Conservation (phyloP, 2,329 filamentous ascomycete genomes). For the Purpureocillium lavendulum region DNA sequence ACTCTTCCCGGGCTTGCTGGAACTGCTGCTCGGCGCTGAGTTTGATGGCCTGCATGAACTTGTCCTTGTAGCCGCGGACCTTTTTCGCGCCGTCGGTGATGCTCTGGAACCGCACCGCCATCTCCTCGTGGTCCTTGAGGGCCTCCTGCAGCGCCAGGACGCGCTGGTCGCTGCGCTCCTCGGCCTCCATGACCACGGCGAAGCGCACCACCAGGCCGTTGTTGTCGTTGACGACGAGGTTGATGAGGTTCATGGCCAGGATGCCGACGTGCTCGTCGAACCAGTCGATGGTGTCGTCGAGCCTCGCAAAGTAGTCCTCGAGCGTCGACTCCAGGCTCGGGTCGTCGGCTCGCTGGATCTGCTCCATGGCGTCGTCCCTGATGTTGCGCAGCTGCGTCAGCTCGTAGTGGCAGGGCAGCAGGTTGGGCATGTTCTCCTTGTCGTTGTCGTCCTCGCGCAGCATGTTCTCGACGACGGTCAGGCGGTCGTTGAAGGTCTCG, state of each 20-base stretch:
- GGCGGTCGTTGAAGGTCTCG: slow-evolving; percentile 73
- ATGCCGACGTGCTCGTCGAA: slow-evolving; percentile 93
- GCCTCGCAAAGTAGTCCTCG: slow-evolving; percentile 77
- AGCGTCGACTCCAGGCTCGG: slow-evolving; percentile 70
- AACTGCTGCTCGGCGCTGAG: slow-evolving; percentile 68
- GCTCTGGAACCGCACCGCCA: slow-evolving; percentile 87
- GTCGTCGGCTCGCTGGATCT: slow-evolving; percentile 75
- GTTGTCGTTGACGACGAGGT: slow-evolving; percentile 77
- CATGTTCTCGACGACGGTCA: slow-evolving; percentile 69
- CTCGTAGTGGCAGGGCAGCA: slow-evolving; percentile 84
- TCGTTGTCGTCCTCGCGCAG: slow-evolving; percentile 78
- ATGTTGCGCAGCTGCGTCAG: slow-evolving; percentile 89
- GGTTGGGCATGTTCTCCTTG: slow-evolving; percentile 82
- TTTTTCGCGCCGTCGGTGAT: slow-evolving; percentile 91
- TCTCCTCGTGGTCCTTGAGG: slow-evolving; percentile 89
- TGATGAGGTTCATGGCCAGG: slow-evolving; percentile 83
- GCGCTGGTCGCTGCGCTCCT: slow-evolving; percentile 92
- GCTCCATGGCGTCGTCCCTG: slow-evolving; percentile 90
- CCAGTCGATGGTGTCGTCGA: slow-evolving; percentile 85
- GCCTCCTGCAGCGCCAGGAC: slow-evolving; percentile 89
- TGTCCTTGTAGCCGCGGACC: slow-evolving; percentile 91
- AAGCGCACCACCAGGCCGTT: slow-evolving; percentile 84
- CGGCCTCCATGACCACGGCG: slow-evolving; percentile 85
- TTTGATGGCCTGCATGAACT: slow-evolving; percentile 76
- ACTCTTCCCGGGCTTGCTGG: slow-evolving; percentile 60